These are phyloP conservation scores for Lipomyces sp. DNA, from an alignment of 805 yeast genomes.

Conservation along the genomic window DNA sequence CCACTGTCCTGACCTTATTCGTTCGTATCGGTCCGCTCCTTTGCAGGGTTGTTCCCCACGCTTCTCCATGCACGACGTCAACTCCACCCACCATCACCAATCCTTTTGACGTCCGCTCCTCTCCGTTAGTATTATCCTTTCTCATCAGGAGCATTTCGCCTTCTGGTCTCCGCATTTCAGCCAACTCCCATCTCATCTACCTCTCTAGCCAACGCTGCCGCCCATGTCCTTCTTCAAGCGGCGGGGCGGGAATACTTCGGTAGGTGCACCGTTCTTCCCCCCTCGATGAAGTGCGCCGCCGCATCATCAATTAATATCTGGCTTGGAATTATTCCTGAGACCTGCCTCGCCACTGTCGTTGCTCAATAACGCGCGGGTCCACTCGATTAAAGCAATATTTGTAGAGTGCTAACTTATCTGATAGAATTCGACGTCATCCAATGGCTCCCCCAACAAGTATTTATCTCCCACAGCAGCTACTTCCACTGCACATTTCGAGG, in stretches of 20 bases:
- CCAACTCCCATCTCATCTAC: background rate
- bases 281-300: background rate
- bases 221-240: slow-evolving; percentile 33
- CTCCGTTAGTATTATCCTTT: background rate
- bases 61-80: slow-evolving; percentile 2
- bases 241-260: slow-evolving; percentile 27
- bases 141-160: background rate
- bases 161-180: background rate
- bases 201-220: background rate
- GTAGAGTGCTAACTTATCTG: background rate
- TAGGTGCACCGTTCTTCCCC: slow-evolving; percentile 5
- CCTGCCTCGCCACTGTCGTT: background rate
- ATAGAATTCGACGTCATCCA: background rate
- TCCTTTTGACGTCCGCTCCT: background rate
- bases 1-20: background rate
- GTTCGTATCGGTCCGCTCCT: background rate
- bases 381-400: background rate
- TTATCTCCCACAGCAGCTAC: background rate
- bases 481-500: background rate
- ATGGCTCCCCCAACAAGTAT: slow-evolving; percentile 1
- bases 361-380: background rate
- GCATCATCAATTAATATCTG: background rate
- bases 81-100: background rate
- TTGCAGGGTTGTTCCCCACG: background rate
- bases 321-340: background rate